These are phyloP conservation scores for Exophiala viscosa DNA, from an alignment of 2,329 filamentous ascomycete genomes.

Conservation along the genomic window DNA sequence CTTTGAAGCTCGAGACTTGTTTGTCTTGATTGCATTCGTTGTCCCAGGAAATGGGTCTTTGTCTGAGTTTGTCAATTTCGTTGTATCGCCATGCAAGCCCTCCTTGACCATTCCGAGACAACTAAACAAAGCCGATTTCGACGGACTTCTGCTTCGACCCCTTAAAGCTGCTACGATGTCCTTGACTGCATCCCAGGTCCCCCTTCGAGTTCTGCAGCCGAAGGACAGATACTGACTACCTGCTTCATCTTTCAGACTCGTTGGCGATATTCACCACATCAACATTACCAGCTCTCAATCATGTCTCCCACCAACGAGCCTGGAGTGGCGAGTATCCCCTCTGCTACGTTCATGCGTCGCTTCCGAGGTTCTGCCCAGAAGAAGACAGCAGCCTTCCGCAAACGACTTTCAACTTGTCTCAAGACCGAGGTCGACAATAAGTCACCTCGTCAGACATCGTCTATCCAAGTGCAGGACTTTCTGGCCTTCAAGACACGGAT, in stretches of 20 bases:
- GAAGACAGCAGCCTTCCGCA: conserved; percentile 1
- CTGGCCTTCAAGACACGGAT: neutral
- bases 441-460: neutral
- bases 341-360: conserved; percentile 1
- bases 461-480: conserved; percentile 6
- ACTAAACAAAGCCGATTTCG: too few species aligned
- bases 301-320: neutral
- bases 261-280: too few species aligned
- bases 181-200: neutral
- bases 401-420: neutral
- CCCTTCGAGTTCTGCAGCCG: neutral
- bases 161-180: neutral
- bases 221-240: too few species aligned
- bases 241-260: too few species aligned
- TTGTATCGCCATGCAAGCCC: neutral
- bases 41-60: neutral
- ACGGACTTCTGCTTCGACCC: too few species aligned
- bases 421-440: conserved; percentile 1
- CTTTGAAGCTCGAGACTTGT: neutral
- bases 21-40: neutral
- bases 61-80: neutral
- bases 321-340: too few species aligned
- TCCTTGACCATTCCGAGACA: neutral
- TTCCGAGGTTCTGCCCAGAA: conserved; percentile 4
- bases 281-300: too few species aligned